These are phyloP conservation scores for Neurospora sp. DNA, from an alignment of 495 filamentous ascomycete genomes.

Conservation along the genomic window DNA sequence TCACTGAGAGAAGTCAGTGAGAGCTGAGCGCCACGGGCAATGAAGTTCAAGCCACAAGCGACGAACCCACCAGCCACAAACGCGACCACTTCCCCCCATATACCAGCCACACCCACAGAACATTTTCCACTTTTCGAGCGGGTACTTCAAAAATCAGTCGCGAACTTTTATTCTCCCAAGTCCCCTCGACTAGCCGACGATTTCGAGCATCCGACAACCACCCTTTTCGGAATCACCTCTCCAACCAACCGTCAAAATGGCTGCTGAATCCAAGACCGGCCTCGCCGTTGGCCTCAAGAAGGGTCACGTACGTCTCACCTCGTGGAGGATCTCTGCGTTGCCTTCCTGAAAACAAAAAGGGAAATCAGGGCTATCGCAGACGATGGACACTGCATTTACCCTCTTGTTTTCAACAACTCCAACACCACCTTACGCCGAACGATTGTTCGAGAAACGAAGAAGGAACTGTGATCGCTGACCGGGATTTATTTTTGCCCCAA, in stretches of 20 bases:
- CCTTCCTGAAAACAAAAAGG: slow-evolving; percentile 14
- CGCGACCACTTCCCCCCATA: background rate
- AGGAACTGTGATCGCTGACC: slow-evolving; percentile 27
- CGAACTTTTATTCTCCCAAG: slow-evolving; percentile 8
- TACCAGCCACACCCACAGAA: slow-evolving; percentile 15
- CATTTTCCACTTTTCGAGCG: slow-evolving; percentile 1
- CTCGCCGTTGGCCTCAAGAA: slow-evolving; percentile 76
- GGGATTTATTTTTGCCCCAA: slow-evolving; percentile 23
- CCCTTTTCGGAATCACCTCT: slow-evolving; percentile 4
- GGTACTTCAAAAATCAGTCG: slow-evolving; percentile 5
- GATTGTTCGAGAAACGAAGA: background rate
- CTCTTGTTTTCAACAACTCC: slow-evolving; percentile 3
- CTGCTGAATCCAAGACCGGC: slow-evolving; percentile 49
- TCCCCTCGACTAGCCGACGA: slow-evolving; percentile 13
- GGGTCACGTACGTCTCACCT: slow-evolving; percentile 72
- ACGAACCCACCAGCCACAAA: background rate
- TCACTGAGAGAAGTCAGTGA: background rate
- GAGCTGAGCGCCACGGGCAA: too few species aligned
- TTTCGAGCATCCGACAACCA: slow-evolving; percentile 13
- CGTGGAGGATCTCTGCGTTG: slow-evolving; percentile 51
- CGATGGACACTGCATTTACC: slow-evolving; percentile 16
- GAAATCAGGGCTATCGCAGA: slow-evolving; percentile 11
- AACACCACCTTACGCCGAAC: background rate
- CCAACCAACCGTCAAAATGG: slow-evolving; percentile 19
- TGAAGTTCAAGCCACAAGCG: background rate